Evolutionary conservation across 2,329 filamentous ascomycete species (phyloP).

Genomic region (Fusarium udum): DNA sequence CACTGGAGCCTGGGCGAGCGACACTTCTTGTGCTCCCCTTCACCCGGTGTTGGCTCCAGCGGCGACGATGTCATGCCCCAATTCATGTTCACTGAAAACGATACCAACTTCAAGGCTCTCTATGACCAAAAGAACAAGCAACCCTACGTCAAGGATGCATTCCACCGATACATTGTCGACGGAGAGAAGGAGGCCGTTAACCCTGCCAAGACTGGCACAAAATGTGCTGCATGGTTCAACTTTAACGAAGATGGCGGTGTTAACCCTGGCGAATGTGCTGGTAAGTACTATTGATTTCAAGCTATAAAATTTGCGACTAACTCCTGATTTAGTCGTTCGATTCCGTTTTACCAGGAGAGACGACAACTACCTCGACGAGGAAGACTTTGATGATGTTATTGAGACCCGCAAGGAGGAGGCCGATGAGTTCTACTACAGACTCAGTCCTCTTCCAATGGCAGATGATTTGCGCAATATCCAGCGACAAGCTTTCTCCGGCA

Average conservation of each 20-base stretch:
- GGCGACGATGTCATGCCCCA: constrained; percentile 86
- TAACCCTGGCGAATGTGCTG: constrained; percentile 88
- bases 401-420: constrained; percentile 88
- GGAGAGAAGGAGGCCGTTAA: constrained; percentile 84
- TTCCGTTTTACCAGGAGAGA: constrained; percentile 84
- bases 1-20: constrained; percentile 84
- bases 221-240: constrained; percentile 88
- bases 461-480: constrained; percentile 96
- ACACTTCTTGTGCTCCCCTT: constrained; percentile 87
- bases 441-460: constrained; percentile 92
- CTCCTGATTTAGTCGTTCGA: constrained; percentile 72
- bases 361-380: constrained; percentile 87
- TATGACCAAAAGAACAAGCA: constrained; percentile 82
- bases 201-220: constrained; percentile 82
- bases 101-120: constrained; percentile 83
- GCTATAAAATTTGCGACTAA: neutral
- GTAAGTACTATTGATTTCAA: constrained; percentile 62
- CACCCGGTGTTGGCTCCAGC: constrained; percentile 81
- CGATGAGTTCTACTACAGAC: constrained; percentile 93
- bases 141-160: constrained; percentile 93
- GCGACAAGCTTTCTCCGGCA: constrained; percentile 90
- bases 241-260: constrained; percentile 93
- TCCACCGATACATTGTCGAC: constrained; percentile 87
- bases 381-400: constrained; percentile 89
- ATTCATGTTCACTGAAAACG: constrained; percentile 93